These are phyloP conservation scores for Drechslera avenae DNA, from an alignment of 2,329 filamentous ascomycete genomes.

Conservation along the genomic window DNA sequence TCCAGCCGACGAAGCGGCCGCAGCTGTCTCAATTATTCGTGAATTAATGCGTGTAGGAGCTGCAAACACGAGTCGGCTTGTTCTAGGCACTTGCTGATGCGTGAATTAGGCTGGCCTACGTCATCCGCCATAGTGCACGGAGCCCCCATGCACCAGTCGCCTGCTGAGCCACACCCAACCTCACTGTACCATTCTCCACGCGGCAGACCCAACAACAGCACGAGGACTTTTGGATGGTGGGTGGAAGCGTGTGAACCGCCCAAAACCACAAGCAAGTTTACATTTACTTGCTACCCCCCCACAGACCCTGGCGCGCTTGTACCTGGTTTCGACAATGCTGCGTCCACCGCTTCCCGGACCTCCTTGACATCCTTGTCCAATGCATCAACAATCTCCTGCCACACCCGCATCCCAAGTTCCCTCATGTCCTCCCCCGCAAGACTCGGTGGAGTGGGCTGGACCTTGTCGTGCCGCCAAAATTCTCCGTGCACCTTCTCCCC, in stretches of 20 bases:
- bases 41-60: slow-evolving; percentile 7
- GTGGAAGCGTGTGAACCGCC: too few species aligned
- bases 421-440: slow-evolving; percentile 41
- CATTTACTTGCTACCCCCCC: too few species aligned
- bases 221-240: too few species aligned
- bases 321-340: slow-evolving; percentile 6
- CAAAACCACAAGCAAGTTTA: too few species aligned
- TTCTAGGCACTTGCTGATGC: slow-evolving; percentile 13
- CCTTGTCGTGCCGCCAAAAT: slow-evolving; percentile 45
- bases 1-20: slow-evolving; percentile 29
- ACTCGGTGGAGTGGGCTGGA: slow-evolving; percentile 37
- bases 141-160: slow-evolving; percentile 2
- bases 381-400: slow-evolving; percentile 42
- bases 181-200: too few species aligned
- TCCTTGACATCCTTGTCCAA: slow-evolving; percentile 38
- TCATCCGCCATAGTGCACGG: slow-evolving; percentile 19
- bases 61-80: slow-evolving; percentile 5
- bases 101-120: slow-evolving; percentile 17
- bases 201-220: too few species aligned
- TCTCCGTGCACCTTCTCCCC: slow-evolving; percentile 43
- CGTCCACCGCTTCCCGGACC: slow-evolving; percentile 14
- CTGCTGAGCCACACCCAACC: slow-evolving; percentile 1
- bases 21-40: slow-evolving; percentile 15
- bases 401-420: slow-evolving; percentile 35
- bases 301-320: not conserved